A percentile compares a stretch with the other conserved stretches of the same genome.
Evolutionary conservation across 2,329 filamentous ascomycete genomes (phyloP).

Genomic region (Exophiala calicioides): DNA sequence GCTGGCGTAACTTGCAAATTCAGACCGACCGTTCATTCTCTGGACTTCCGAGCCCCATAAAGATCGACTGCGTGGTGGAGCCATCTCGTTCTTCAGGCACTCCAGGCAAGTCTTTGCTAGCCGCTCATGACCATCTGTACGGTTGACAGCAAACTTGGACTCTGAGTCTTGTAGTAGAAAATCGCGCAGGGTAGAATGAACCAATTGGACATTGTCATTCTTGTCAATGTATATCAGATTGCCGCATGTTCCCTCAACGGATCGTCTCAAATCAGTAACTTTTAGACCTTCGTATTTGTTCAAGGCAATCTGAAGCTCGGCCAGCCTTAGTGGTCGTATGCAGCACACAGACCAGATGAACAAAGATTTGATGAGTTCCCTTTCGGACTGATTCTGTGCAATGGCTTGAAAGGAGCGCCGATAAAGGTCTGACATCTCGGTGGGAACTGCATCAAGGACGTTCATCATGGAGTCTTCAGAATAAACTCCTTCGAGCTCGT

Average conservation of each 20-base stretch:
- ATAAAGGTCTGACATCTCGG: slow-evolving; percentile 2
- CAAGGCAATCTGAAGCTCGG: background rate
- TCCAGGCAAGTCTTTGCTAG: background rate
- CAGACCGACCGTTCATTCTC: background rate
- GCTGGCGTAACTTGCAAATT: slow-evolving; percentile 3
- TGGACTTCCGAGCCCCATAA: background rate
- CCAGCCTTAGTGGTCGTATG: slow-evolving; percentile 1
- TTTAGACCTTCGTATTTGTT: background rate
- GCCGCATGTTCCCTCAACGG: slow-evolving; percentile 1
- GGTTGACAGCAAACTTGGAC: background rate
- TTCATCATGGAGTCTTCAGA: background rate
- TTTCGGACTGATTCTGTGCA: background rate
- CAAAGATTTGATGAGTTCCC: background rate
- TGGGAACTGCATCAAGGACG: background rate
- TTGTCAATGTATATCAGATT: background rate
- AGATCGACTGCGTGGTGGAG: background rate
- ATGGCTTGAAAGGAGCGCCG: background rate
- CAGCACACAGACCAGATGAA: slow-evolving; percentile 1
- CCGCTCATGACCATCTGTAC: background rate
- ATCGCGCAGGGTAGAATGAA: slow-evolving; percentile 3
- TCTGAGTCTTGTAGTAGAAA: background rate
- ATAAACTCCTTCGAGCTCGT: slow-evolving; percentile 4
- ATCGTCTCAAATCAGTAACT: background rate
- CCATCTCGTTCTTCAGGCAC: background rate
- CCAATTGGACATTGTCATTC: background rate